A percentile compares a stretch with the other conserved stretches of the same genome.
Evolutionary conservation across 177 flowering plant genomes (phyloP).

Genomic region (Telopea speciosissima): DNA sequence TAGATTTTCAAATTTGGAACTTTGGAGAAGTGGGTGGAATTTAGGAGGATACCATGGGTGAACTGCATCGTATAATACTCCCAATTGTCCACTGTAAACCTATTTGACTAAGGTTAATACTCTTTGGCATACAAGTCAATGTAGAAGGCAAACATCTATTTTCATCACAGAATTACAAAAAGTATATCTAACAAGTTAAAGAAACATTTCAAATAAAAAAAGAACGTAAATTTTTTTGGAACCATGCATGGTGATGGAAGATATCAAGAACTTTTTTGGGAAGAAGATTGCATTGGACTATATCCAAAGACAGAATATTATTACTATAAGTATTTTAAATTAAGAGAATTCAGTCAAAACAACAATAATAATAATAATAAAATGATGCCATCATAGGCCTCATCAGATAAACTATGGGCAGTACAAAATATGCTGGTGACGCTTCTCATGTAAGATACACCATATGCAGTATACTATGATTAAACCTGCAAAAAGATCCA

Average conservation of each 20-base stretch:
- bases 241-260: not conserved
- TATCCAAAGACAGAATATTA: slow-evolving; percentile 1
- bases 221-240: not conserved
- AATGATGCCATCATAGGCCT: not conserved
- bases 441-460: slow-evolving; percentile 2
- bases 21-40: no score
- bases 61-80: no score
- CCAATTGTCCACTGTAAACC: no score
- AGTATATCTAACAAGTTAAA: no score
- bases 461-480: not conserved
- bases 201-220: no score
- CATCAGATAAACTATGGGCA: not conserved
- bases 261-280: not conserved
- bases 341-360: not conserved
- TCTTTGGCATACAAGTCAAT: no score
- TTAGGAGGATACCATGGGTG: no score
- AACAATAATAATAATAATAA: not conserved
- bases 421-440: not conserved
- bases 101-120: no score
- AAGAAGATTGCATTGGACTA: not conserved
- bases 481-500: not conserved
- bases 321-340: slow-evolving; percentile 1
- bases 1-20: no score
- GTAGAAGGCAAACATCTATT: no score
- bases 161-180: no score